A percentile compares a stretch with the other conserved stretches of the same genome.
Conservation (phyloP, 1,284 basidiomycete genomes). For the Filobasidium uniguttulatum region DNA sequence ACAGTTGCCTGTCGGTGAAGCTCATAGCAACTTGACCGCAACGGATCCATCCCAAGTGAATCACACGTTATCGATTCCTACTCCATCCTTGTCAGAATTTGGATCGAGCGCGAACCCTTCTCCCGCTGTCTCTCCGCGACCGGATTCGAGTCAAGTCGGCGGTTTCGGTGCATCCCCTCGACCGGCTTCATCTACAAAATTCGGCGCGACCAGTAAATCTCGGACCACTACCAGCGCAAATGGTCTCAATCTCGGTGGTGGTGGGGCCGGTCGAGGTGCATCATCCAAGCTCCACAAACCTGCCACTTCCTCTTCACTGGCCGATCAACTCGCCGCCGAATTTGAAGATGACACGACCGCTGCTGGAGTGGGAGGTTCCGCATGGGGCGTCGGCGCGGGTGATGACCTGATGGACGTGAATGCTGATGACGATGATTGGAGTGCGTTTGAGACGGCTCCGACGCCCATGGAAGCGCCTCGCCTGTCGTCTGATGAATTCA, state of each 20-base stretch:
- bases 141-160: too few species aligned
- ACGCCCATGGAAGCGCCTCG: conserved; percentile 25
- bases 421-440: conserved; percentile 84
- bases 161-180: too few species aligned
- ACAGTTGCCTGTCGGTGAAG: conserved; percentile 49
- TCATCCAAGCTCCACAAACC: too few species aligned
- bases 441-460: conserved; percentile 67
- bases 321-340: conserved; percentile 45
- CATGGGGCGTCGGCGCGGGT: conserved; percentile 51
- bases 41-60: conserved; percentile 17
- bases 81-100: conserved; percentile 6
- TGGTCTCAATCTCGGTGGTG: too few species aligned
- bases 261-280: conserved; percentile 41
- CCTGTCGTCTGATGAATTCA: too few species aligned
- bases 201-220: too few species aligned
- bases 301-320: conserved; percentile 44
- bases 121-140: neutral
- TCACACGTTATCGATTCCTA: conserved; percentile 15
- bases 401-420: conserved; percentile 85
- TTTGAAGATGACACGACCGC: conserved; percentile 41
- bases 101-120: conserved; percentile 7
- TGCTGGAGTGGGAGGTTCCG: conserved; percentile 37
- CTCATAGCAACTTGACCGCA: conserved; percentile 50
- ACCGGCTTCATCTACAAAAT: too few species aligned
- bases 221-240: too few species aligned